Evolutionary conservation across 2,329 filamentous ascomycete genomes (phyloP).

Genomic region (Leptographium wingfieldii): DNA sequence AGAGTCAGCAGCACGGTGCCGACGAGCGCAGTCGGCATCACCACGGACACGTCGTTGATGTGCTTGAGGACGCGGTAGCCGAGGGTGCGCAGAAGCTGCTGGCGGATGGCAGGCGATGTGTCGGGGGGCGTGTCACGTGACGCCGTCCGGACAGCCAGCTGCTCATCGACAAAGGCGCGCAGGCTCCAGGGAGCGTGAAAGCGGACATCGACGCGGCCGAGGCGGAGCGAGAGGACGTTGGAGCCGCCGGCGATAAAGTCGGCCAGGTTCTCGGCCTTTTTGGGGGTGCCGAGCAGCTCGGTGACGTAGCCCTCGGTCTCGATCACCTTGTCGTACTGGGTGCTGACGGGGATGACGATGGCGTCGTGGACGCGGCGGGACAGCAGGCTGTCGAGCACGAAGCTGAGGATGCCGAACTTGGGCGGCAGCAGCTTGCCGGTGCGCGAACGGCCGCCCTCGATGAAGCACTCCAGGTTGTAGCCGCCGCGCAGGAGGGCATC

Average conservation of each 20-base stretch:
- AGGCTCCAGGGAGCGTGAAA: constrained; percentile 97
- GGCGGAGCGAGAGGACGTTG: constrained; percentile 73
- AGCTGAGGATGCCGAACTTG: constrained; percentile 90
- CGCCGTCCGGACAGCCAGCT: constrained; percentile 32
- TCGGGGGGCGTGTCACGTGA: background rate
- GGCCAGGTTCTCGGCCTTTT: constrained; percentile 84
- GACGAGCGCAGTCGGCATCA: constrained; percentile 95
- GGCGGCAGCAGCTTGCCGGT: constrained; percentile 89
- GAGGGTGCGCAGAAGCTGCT: constrained; percentile 69
- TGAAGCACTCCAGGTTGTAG: constrained; percentile 94
- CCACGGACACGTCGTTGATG: constrained; percentile 91
- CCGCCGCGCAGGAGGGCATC: constrained; percentile 83
- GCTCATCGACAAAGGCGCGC: constrained; percentile 65
- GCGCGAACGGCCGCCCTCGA: constrained; percentile 84
- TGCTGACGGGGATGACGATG: constrained; percentile 89
- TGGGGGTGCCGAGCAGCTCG: constrained; percentile 84
- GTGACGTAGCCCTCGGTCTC: constrained; percentile 95
- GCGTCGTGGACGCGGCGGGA: constrained; percentile 81
- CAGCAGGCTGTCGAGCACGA: constrained; percentile 79
- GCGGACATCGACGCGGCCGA: constrained; percentile 86
- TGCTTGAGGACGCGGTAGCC: constrained; percentile 88
- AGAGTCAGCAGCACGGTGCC: constrained; percentile 87
- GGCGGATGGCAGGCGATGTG: constrained; percentile 39
- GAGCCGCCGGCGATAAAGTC: constrained; percentile 79
- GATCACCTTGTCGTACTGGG: constrained; percentile 97